These are phyloP conservation scores for Euclidium syriacum DNA, from an alignment of 345 rosid genomes.

Conservation along the genomic window DNA sequence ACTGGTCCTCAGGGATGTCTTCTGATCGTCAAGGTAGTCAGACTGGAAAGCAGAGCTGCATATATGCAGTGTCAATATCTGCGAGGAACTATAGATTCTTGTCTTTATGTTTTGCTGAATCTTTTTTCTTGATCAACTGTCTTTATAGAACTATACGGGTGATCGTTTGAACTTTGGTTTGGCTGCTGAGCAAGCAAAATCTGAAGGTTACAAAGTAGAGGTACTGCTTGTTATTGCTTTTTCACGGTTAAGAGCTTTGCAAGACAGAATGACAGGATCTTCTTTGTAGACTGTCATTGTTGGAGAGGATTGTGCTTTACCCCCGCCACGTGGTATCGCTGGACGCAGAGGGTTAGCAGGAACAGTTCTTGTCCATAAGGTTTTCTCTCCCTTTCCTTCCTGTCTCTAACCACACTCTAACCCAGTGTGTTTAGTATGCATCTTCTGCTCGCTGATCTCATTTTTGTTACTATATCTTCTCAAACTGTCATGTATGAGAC, in stretches of 20 bases:
- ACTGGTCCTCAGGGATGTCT: constrained; percentile 98
- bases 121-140: constrained; percentile 21
- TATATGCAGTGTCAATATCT: not conserved
- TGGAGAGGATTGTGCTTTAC: constrained; percentile 97
- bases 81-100: not conserved
- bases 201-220: constrained; percentile 95
- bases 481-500: constrained; percentile 2
- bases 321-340: constrained; percentile 82
- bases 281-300: constrained; percentile 74
- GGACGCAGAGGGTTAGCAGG: constrained; percentile 98
- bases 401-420: not conserved
- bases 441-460: not conserved
- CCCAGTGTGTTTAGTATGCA: not conserved
- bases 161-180: constrained; percentile 96
- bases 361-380: constrained; percentile 91
- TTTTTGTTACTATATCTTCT: not conserved
- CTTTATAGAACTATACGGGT: constrained; percentile 85
- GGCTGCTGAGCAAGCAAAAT: constrained; percentile 99
- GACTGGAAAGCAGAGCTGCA: not conserved
- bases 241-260: not conserved
- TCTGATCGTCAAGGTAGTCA: constrained; percentile 73
- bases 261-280: constrained; percentile 1
- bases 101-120: constrained; percentile 5
- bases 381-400: constrained; percentile 14
- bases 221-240: constrained; percentile 32